Evolutionary conservation across 306 rosid genomes (phyloP).

Genomic region (Fagus crenata): DNA sequence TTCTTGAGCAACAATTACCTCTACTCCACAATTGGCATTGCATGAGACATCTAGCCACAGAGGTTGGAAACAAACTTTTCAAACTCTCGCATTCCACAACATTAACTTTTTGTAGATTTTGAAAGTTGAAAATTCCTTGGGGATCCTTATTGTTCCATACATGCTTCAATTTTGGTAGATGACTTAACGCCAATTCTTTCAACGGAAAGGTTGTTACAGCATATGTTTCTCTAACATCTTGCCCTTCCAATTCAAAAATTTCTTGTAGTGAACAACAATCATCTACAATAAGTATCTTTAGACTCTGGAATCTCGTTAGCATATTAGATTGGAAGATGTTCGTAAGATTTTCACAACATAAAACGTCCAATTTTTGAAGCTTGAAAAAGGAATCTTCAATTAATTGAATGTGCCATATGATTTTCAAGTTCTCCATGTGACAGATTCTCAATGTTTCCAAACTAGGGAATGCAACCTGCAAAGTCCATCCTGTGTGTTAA

Average conservation of each 20-base stretch:
- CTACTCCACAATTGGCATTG: no score
- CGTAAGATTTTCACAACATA: background rate
- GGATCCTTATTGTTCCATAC: slow-evolving; percentile 32
- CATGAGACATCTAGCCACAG: no score
- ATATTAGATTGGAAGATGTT: background rate
- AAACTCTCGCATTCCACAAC: no score
- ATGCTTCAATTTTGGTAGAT: slow-evolving; percentile 14
- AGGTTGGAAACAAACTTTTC: no score
- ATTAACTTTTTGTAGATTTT: no score
- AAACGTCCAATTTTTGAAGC: background rate
- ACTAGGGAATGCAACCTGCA: slow-evolving; percentile 11
- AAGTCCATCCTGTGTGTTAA: no score
- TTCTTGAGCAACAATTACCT: no score
- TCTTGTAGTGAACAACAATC: background rate
- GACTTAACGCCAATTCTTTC: background rate
- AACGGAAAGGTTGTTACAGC: background rate
- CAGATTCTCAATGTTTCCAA: background rate
- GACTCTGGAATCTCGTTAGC: background rate
- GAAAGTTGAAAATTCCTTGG: no score
- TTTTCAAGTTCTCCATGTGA: background rate
- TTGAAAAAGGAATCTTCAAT: background rate
- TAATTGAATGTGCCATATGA: slow-evolving; percentile 9
- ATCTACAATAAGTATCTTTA: background rate
- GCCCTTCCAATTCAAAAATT: no score
- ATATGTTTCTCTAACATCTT: no score